phyloP scores from a whole-genome alignment of 495 filamentous ascomycete species.

The Ascobolus immersus region DNA sequence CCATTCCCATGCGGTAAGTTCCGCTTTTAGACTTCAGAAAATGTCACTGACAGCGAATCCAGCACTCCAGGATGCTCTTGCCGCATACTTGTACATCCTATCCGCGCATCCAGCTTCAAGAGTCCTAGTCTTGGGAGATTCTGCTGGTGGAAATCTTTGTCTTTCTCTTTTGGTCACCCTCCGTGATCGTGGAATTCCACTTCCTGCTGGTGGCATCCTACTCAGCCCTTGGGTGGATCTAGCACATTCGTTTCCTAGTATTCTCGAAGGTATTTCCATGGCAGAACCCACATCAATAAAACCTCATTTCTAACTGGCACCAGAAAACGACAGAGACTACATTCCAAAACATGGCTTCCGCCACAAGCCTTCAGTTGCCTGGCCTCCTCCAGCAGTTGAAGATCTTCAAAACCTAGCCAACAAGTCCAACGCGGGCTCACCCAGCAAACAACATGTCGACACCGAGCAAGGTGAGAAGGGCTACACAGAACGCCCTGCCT shows the following conservation, averaged over 20 bases:
- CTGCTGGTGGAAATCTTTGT: slow-evolving; percentile 72
- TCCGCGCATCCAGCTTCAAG: slow-evolving; percentile 52
- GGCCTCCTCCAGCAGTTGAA: slow-evolving; percentile 73
- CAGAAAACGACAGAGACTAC: slow-evolving; percentile 34
- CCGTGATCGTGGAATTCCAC: slow-evolving; percentile 51
- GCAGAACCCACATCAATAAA: neutral
- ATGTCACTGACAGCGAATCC: neutral
- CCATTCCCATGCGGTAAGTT: slow-evolving; percentile 61
- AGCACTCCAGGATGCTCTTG: slow-evolving; percentile 54
- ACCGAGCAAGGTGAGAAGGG: slow-evolving; percentile 3
- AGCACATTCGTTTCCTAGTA: slow-evolving; percentile 80
- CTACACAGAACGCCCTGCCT: slow-evolving; percentile 1
- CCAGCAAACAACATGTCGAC: neutral
- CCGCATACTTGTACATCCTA: slow-evolving; percentile 62
- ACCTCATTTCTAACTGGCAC: neutral
- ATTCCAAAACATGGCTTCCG: slow-evolving; percentile 69
- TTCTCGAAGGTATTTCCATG: slow-evolving; percentile 39
- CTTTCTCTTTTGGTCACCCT: slow-evolving; percentile 54
- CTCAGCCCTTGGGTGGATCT: slow-evolving; percentile 87
- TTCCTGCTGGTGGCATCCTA: slow-evolving; percentile 72
- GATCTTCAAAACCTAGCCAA: slow-evolving; percentile 24
- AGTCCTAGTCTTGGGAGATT: slow-evolving; percentile 57
- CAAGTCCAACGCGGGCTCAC: slow-evolving; percentile 19
- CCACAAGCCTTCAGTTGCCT: slow-evolving; percentile 55
- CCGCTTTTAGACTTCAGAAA: neutral